Evolutionary conservation across 805 yeast genomes (phyloP).

Genomic region (Zygosaccharomyces lentus): DNA sequence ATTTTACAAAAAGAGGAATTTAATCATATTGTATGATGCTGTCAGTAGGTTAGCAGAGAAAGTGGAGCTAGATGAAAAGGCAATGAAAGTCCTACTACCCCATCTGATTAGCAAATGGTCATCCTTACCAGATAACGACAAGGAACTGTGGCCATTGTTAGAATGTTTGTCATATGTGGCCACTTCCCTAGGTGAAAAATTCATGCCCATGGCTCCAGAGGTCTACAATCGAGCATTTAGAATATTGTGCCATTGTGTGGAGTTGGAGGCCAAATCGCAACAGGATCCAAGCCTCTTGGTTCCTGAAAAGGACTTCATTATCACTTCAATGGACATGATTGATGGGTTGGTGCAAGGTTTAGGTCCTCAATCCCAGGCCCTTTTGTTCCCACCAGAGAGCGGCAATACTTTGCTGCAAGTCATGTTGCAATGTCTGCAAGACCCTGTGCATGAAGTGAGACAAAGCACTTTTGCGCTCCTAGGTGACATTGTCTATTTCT

Average conservation of each 20-base stretch:
- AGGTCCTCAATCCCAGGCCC: conserved; percentile 53
- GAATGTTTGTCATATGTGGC: conserved; percentile 93
- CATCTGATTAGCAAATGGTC: conserved; percentile 84
- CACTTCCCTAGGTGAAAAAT: conserved; percentile 74
- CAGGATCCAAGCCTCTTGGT: conserved; percentile 63
- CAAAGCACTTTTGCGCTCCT: conserved; percentile 86
- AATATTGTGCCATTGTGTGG: conserved; percentile 64
- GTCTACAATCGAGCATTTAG: conserved; percentile 75
- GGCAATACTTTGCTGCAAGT: conserved; percentile 52
- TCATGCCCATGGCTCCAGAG: conserved; percentile 84
- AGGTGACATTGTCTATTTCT: conserved; percentile 78
- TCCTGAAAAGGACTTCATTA: conserved; percentile 87
- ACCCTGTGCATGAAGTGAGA: conserved; percentile 79
- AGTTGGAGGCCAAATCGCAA: conserved; percentile 57
- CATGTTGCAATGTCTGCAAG: conserved; percentile 66
- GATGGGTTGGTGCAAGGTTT: conserved; percentile 94
- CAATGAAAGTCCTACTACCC: conserved; percentile 63
- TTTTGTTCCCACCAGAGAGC: conserved; percentile 31
- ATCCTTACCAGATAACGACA: conserved; percentile 65
- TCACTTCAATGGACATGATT: conserved; percentile 81
- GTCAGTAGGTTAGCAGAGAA: conserved; percentile 84
- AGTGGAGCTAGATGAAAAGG: conserved; percentile 52
- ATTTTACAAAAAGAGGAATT: conserved; percentile 74
- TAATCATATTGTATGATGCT: conserved; percentile 82
- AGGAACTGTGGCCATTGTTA: conserved; percentile 83